Evolutionary conservation across 2,329 filamentous ascomycete species (phyloP), one percentile per base, ranked within the genome.

Genomic region (Aaosphaeria pasadenensis): DNA sequence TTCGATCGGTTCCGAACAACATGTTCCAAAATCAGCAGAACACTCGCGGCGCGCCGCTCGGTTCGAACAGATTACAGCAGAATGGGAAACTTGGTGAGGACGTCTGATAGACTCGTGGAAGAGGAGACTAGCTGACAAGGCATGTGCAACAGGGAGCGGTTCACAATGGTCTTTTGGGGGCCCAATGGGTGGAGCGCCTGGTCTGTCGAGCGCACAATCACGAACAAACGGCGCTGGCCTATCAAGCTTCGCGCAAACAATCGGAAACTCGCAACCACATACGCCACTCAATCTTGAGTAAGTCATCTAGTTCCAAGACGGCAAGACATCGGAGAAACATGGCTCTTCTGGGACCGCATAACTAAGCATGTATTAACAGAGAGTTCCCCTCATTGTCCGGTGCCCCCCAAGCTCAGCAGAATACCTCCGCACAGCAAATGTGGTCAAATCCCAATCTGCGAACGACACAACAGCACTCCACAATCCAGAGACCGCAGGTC

Each of bases 381-480:
- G 82, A 85, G 62, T 85, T 85, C 48, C 82, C 82, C 42, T 82
- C 80, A 7, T 69, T 85, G 57, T 83, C 81, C 40, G 78, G 79
- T 48, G 75, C 77, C 13, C 74, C 80, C 31, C 79, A 82, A 61
- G 73, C 78, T 54, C 76, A 79, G 47, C 78, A 79, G 55, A 79
- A 75, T 49, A 76, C 76, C 35, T 60, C 66, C 43, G 70, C 76
- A 42, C 74, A 80, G 69, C 69, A 79, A 56, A 74, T 81, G 61
- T 79, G 79, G 79, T 80, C 78, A 53, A 83, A 81, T 58, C 76
- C 78, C 24, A 79, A 75, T 48, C 75, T 82, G 58, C 78, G 78
- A 57, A 71, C 72, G 42, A 69, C 76, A 43, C 33, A 36, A 36
- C 77, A 79, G 52, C 77, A 80, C 52, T 78, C 74, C 35, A 77